Evolutionary conservation across 768 basidiomycete genomes (phyloP).

Genomic region (Leucocoprinus birnbaumii): DNA sequence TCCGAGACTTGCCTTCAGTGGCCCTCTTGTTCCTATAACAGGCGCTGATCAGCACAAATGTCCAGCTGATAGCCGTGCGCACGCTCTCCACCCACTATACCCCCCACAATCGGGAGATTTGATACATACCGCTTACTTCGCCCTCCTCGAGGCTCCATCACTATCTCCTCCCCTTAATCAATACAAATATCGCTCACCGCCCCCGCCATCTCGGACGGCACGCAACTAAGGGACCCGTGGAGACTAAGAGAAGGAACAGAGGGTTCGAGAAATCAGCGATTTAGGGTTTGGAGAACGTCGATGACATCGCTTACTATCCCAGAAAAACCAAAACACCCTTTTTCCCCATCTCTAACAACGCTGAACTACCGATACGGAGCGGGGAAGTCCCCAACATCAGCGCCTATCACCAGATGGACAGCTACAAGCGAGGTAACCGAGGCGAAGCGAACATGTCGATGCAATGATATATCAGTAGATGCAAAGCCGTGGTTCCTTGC

Average conservation of each 20-base stretch:
- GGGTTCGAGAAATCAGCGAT: background rate
- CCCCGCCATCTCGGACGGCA: background rate
- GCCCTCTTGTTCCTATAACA: no score
- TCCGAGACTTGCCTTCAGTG: no score
- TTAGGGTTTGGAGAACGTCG: background rate
- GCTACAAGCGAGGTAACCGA: constrained; percentile 9
- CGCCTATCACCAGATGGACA: background rate
- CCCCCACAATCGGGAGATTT: background rate
- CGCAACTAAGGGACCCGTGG: background rate
- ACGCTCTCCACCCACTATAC: background rate
- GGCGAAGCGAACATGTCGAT: background rate
- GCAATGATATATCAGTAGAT: background rate
- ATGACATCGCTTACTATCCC: constrained; percentile 7
- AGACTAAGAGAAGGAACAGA: background rate
- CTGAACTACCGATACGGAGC: constrained; percentile 7
- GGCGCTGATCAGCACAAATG: background rate
- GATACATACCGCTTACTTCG: background rate
- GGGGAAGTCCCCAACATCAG: constrained; percentile 1
- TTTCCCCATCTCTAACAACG: background rate
- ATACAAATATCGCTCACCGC: no score
- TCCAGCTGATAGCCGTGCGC: background rate
- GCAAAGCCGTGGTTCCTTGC: background rate
- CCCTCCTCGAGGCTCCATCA: no score
- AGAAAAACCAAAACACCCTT: background rate
- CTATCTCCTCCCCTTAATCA: no score